phyloP scores from a whole-genome alignment of 352 stramenopile genomes.

The Phytophthora aleatoria region DNA sequence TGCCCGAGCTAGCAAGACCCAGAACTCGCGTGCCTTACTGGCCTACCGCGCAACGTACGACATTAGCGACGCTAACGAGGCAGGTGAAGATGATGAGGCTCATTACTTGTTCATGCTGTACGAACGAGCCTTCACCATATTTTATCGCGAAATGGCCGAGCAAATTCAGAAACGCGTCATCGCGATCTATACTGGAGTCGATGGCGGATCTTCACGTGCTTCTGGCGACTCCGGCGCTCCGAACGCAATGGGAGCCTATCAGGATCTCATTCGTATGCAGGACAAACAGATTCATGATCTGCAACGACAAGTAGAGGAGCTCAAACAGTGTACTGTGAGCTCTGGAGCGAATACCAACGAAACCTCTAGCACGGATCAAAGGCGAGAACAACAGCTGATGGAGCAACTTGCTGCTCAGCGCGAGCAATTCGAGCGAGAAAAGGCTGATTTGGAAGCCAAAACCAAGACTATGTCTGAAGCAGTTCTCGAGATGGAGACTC shows the following conservation, averaged over 20 bases:
- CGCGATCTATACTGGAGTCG: slow-evolving; percentile 57
- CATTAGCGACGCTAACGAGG: slow-evolving; percentile 19
- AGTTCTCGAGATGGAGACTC: slow-evolving; percentile 42
- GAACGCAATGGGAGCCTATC: slow-evolving; percentile 59
- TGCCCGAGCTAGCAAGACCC: slow-evolving; percentile 41
- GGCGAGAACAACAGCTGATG: slow-evolving; percentile 5
- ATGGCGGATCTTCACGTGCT: slow-evolving; percentile 17
- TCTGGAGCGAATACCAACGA: background rate
- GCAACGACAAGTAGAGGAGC: slow-evolving; percentile 36
- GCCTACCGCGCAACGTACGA: slow-evolving; percentile 43
- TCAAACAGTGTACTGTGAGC: slow-evolving; percentile 14
- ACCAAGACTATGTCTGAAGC: slow-evolving; percentile 33
- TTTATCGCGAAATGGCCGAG: slow-evolving; percentile 55
- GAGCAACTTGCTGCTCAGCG: slow-evolving; percentile 20
- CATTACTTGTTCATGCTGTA: slow-evolving; percentile 74
- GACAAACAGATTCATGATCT: slow-evolving; percentile 74
- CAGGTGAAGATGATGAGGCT: slow-evolving; percentile 17
- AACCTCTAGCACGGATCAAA: background rate
- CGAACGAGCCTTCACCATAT: slow-evolving; percentile 58
- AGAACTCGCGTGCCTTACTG: slow-evolving; percentile 47
- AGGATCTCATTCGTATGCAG: slow-evolving; percentile 84
- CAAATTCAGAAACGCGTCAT: slow-evolving; percentile 72
- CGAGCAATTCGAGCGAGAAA: slow-evolving; percentile 42
- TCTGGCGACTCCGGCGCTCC: slow-evolving; percentile 15
- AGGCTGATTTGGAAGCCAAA: slow-evolving; percentile 37